These are phyloP conservation scores for Fragaria ananassa DNA, from an alignment of 306 rosid species.

Conservation along the genomic window DNA sequence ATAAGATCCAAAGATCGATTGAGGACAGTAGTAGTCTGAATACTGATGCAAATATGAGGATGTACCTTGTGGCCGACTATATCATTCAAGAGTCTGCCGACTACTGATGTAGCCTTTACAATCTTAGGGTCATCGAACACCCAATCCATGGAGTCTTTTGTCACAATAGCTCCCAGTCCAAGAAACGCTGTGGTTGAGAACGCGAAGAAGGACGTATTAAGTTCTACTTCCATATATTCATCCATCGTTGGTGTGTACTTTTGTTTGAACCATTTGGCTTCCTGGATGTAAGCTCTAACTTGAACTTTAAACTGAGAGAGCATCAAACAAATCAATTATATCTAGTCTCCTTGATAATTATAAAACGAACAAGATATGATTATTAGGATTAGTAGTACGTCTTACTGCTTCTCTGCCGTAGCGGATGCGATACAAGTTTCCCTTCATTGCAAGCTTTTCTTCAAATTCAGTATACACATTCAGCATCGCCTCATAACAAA, in stretches of 20 bases:
- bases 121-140: neutral
- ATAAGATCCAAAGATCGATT: neutral
- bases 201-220: neutral
- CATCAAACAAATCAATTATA: neutral
- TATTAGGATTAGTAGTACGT: too few species aligned
- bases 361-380: too few species aligned
- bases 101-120: neutral
- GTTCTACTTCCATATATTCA: neutral
- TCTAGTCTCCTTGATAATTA: too few species aligned
- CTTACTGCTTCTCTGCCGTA: neutral
- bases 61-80: neutral
- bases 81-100: neutral
- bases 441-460: neutral
- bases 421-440: neutral
- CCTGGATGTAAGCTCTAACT: neutral
- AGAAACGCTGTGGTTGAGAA: neutral
- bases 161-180: neutral
- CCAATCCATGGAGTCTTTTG: constrained; percentile 4
- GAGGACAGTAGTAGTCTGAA: neutral
- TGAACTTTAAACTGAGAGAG: neutral
- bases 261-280: neutral
- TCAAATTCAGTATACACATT: neutral
- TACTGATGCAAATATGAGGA: neutral
- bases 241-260: neutral
- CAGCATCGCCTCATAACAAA: neutral